Evolutionary conservation across 1,139 yeast genomes (phyloP), one percentile per base, ranked within the genome.

Genomic region (Geotrichum reessii): DNA sequence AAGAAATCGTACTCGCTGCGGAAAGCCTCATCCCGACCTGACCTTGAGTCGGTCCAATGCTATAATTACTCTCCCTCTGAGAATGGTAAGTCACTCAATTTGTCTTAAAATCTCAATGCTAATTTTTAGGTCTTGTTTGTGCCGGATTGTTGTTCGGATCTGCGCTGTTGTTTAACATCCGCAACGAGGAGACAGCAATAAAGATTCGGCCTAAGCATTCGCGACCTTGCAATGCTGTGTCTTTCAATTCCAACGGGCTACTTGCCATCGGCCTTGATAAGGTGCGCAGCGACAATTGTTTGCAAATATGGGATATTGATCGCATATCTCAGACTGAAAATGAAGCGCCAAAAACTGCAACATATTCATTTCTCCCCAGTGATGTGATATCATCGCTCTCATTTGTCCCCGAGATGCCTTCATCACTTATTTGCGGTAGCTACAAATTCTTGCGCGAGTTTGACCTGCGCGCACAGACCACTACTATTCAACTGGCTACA

Each of bases 201-300:
- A 21, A 77, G 57, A 77, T 88, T 33, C 75, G 81, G 52, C 87
- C 92, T 0, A 82, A 84, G 60, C 92, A 86, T 61, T 78, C 82
- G 47, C 77, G 96, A 57, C 85, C 93, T 0, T 87, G 95, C 66
- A 90, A 88, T 67, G 73, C 92, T 0, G 70, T 91, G 1, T 80
- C 92, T 1, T 87, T 91, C 72, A 87, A 83, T 69, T 75, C 78
- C 27, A 76, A 78, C 48, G 87, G 86, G 0, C 71, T 87, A 49
- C 74, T 91, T 5, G 97, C 91, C 0, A 83, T 86, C 28, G 96
- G 96, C 0, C 79, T 86, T 62, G 97, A 91, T 63, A 84, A 89
- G 65, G 86, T 87, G 8, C 78, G 93, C 58, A 89, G 84, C 64
- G 96, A 89, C 67, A 81, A 83, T 60, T 85, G 95, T 28, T 74